phyloP scores from a whole-genome alignment of 1,284 basidiomycete species.

The Sparassis latifolia region DNA sequence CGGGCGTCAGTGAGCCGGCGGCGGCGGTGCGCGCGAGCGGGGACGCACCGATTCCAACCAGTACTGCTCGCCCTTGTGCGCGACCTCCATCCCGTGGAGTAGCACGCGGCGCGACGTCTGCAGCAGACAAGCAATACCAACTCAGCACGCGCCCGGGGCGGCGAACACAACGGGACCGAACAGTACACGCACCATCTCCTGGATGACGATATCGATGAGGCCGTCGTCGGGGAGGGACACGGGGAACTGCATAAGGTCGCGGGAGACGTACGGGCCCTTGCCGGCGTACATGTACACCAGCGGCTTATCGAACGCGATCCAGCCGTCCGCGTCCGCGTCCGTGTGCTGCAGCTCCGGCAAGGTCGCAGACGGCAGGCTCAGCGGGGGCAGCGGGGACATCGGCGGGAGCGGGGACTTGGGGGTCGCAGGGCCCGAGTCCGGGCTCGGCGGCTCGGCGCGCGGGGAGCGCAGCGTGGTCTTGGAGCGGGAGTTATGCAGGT shows the following conservation, averaged over 20 bases:
- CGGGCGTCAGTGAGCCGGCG: neutral
- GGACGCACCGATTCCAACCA: constrained; percentile 58
- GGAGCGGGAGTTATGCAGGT: constrained; percentile 11
- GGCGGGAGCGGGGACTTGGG: neutral
- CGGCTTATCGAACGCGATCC: constrained; percentile 66
- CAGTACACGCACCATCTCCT: constrained; percentile 46
- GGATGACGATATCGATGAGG: constrained; percentile 70
- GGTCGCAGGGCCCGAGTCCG: neutral
- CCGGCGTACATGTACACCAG: constrained; percentile 69
- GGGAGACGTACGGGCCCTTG: constrained; percentile 57
- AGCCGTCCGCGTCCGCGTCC: constrained; percentile 46
- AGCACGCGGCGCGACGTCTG: constrained; percentile 46
- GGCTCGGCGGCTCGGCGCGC: neutral
- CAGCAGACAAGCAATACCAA: neutral
- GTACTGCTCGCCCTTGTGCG: constrained; percentile 59
- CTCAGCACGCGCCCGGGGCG: neutral
- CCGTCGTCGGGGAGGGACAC: constrained; percentile 77
- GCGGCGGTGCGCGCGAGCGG: constrained; percentile 1
- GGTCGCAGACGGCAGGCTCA: neutral
- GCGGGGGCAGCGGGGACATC: neutral
- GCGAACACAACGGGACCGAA: neutral
- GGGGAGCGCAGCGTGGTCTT: constrained; percentile 8
- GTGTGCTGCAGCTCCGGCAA: constrained; percentile 40
- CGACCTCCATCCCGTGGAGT: constrained; percentile 58
- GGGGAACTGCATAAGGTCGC: constrained; percentile 85